These are phyloP conservation scores for Talaromyces atroroseus DNA, from an alignment of 2,329 filamentous ascomycete species.

Conservation along the genomic window DNA sequence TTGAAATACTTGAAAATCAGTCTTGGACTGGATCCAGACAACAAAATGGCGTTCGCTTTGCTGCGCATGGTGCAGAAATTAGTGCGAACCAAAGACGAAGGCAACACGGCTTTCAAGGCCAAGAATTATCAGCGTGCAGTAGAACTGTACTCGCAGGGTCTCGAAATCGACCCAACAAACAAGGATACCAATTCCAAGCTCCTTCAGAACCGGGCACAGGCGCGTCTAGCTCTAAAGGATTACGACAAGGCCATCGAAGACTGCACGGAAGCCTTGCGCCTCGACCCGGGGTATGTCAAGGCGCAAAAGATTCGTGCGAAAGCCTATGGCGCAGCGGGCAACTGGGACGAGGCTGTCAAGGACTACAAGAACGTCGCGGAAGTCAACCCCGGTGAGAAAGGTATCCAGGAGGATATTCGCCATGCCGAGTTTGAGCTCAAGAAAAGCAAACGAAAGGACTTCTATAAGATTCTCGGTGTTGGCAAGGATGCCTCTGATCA, in stretches of 20 bases:
- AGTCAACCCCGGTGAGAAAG: slow-evolving; percentile 72
- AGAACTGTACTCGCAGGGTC: slow-evolving; percentile 74
- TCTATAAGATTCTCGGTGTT: slow-evolving; percentile 93
- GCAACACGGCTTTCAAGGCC: slow-evolving; percentile 84
- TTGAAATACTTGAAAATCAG: slow-evolving; percentile 89
- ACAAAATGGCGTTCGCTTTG: slow-evolving; percentile 80
- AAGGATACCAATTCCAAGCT: slow-evolving; percentile 92
- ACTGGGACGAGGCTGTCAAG: slow-evolving; percentile 85
- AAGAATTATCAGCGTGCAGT: slow-evolving; percentile 74
- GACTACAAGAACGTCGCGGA: slow-evolving; percentile 87
- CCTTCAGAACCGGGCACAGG: slow-evolving; percentile 85
- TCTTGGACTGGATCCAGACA: slow-evolving; percentile 84
- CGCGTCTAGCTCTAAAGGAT: slow-evolving; percentile 72
- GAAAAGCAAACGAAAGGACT: slow-evolving; percentile 96
- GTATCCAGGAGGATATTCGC: slow-evolving; percentile 76
- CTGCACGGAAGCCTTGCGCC: slow-evolving; percentile 73
- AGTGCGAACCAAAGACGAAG: slow-evolving; percentile 88
- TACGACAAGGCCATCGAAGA: slow-evolving; percentile 77
- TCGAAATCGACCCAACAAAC: slow-evolving; percentile 81
- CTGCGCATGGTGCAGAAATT: slow-evolving; percentile 86
- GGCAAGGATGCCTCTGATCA: slow-evolving; percentile 77
- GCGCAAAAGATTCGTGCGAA: slow-evolving; percentile 92
- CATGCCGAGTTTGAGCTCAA: slow-evolving; percentile 92
- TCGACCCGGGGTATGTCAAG: slow-evolving; percentile 83
- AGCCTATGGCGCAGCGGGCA: slow-evolving; percentile 74